Evolutionary conservation across 2,329 filamentous ascomycete genomes (phyloP).

Genomic region (Fusarium gaditjirri): DNA sequence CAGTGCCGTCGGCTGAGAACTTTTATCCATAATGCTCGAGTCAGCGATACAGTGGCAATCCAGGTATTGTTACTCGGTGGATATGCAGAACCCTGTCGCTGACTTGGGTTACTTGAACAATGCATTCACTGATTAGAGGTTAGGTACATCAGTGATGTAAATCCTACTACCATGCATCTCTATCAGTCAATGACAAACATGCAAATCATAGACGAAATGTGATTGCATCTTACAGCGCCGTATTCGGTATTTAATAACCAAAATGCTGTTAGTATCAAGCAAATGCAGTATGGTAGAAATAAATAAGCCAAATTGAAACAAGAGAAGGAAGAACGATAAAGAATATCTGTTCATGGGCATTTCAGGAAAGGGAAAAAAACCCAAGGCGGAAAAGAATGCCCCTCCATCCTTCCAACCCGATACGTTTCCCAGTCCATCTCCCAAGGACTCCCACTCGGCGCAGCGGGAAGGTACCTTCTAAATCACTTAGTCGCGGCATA

Average conservation of each 20-base stretch:
- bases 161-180: not conserved
- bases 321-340: not conserved
- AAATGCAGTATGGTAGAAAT: not conserved
- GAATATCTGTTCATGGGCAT: not conserved
- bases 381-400: conserved; percentile 25
- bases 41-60: conserved; percentile 10
- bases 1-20: not conserved
- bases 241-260: not conserved
- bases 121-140: conserved; percentile 3
- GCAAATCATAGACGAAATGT: not conserved
- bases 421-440: conserved; percentile 10
- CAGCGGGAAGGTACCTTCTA: conserved; percentile 30
- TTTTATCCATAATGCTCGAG: conserved; percentile 3
- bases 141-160: not conserved
- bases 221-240: not conserved
- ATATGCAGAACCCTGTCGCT: not conserved
- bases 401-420: conserved; percentile 24
- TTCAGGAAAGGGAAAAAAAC: not conserved
- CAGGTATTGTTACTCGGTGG: not conserved
- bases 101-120: not conserved
- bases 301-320: not conserved
- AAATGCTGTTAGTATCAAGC: not conserved
- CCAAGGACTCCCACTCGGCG: conserved; percentile 37
- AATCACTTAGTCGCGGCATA: conserved; percentile 30
- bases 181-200: conserved; percentile 15